These are phyloP conservation scores for Tremella yokohamensis DNA, from an alignment of 768 basidiomycete genomes.

Conservation along the genomic window DNA sequence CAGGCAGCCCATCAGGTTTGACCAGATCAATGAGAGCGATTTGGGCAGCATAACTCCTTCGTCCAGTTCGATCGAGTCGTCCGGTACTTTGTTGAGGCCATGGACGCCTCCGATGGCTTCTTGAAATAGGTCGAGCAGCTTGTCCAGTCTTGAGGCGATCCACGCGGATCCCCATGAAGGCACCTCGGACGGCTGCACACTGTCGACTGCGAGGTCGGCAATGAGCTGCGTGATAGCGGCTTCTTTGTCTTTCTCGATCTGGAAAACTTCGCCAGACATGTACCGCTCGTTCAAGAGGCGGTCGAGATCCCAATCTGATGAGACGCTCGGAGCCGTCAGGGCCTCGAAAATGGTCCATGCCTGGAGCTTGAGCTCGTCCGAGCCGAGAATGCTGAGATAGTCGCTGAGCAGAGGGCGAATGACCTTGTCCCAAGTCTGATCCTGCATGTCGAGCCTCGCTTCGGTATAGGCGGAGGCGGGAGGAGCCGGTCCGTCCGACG, in stretches of 20 bases:
- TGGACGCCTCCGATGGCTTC: constrained; percentile 24
- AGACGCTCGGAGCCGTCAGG: constrained; percentile 23
- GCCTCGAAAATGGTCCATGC: constrained; percentile 41
- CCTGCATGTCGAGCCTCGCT: constrained; percentile 19
- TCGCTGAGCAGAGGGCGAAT: constrained; percentile 62
- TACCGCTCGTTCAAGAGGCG: constrained; percentile 31
- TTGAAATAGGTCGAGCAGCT: constrained; percentile 29
- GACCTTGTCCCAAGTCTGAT: constrained; percentile 52
- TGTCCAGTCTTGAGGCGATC: constrained; percentile 23
- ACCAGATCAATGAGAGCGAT: constrained; percentile 25
- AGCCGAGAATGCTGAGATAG: constrained; percentile 49
- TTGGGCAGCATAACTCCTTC: constrained; percentile 19
- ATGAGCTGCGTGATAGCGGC: constrained; percentile 5
- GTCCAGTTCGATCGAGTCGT: background rate
- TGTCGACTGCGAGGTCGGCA: constrained; percentile 28
- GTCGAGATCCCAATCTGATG: constrained; percentile 29
- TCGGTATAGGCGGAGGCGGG: constrained; percentile 20
- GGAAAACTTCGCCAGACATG: constrained; percentile 33
- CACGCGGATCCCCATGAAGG: constrained; percentile 38
- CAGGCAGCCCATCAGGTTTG: constrained; percentile 30
- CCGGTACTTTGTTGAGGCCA: constrained; percentile 25
- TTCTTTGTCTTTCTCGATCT: constrained; percentile 20
- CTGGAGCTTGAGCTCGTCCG: constrained; percentile 36
- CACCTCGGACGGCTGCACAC: constrained; percentile 27
- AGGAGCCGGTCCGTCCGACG: constrained; percentile 23